A percentile compares a stretch with the other conserved stretches of the same genome.
These are phyloP conservation scores for Plasmodium berghei DNA, from an alignment of 169 alveolate species.

Conservation along the genomic window DNA sequence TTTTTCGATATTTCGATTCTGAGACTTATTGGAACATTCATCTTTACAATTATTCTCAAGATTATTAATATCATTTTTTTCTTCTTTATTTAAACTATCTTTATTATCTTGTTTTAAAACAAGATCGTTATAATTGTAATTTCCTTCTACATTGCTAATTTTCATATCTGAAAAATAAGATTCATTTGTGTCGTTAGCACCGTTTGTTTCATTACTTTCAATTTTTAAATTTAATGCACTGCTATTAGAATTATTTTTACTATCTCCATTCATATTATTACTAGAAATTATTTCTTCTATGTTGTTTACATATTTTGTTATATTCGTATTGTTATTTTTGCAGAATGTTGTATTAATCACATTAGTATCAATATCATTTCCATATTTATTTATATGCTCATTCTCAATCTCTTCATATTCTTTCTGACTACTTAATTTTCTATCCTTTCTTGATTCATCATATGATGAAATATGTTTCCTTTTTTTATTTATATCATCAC, in stretches of 20 bases:
- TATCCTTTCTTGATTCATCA: constrained; percentile 54
- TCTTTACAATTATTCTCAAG: background rate
- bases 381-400: no score
- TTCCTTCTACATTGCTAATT: constrained; percentile 1
- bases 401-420: no score
- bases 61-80: constrained; percentile 2
- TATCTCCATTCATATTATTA: background rate
- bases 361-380: no score
- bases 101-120: background rate
- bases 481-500: constrained; percentile 26
- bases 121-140: background rate
- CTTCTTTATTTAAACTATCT: background rate
- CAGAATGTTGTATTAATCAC: no score
- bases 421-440: constrained; percentile 8
- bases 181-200: background rate
- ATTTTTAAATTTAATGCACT: background rate
- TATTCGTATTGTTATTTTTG: no score
- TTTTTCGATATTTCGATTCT: background rate
- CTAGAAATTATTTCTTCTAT: background rate
- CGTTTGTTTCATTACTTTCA: background rate
- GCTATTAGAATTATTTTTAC: background rate
- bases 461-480: constrained; percentile 15
- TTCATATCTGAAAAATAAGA: background rate
- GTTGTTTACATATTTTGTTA: background rate
- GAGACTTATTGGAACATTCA: background rate